Base-by-base conservation (phyloP, 441 rosid species). In the Jatropha multifida region DNA sequence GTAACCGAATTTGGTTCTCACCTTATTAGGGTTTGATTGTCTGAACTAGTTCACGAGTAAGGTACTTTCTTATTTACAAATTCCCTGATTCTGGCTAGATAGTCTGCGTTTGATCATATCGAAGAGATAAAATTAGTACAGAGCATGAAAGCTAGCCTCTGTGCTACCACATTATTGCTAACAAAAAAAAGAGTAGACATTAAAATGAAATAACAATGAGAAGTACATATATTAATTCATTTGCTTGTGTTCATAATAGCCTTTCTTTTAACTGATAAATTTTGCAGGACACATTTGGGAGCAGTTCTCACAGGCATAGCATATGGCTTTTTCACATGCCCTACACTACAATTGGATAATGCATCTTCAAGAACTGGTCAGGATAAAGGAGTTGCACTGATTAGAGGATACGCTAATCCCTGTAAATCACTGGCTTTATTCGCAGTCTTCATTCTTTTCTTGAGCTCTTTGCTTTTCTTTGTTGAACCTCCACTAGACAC, bases 211-310 rank as follows among this genome's bases (percentile, higher is more conserved):
- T 32, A 32, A 32, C 32, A 32, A 32, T 32, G 32, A 32, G 32
- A 32, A 32, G 32, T 32, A 32, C 32, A 32, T 32, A 32, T 32
- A 32, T 32, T 1, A 32, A 32, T 32, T 32, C 32, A 32, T 32
- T 32, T 32, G 32, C 32, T 32, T 32, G 2, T 32, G 32, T 32
- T 17, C 4, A 15, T 17, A 54, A 54, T 17, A 17, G 58, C 14
- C 27, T 2, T 61, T 5, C 2, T 23, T 58, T 37, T 23, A 10
- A 37, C 55, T 41, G 60, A 32, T 52, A 27, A 23, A 72, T 66
- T 42, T 8, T 79, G 69, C 80, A 94, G 94, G 96, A 81, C 94
- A 60, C 94, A 94, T 77, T 65, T 90, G 0, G 97, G 97, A 74
- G 93, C 97, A 75, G 86, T 83, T 12, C 49, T 86, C 40, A 85